Evolutionary conservation across 208 protist genomes (phyloP).

Genomic region (Jaenimonas drosophilae): DNA sequence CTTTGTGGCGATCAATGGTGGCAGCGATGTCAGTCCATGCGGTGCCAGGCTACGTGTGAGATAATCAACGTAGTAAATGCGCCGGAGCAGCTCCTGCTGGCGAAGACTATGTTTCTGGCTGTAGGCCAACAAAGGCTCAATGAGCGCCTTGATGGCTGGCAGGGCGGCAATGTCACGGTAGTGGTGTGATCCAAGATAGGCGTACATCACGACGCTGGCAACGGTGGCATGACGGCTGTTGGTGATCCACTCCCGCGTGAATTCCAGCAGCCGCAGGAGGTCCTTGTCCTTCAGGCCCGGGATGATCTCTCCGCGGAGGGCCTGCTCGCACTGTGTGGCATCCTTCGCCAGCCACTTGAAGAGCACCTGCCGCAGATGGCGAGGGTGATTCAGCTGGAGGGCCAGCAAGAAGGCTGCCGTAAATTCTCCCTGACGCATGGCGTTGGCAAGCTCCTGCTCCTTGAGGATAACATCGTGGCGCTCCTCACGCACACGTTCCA

Average conservation of each 20-base stretch:
- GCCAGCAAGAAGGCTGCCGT: slow-evolving; percentile 70
- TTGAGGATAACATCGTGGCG: slow-evolving; percentile 57
- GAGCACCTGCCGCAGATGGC: slow-evolving; percentile 79
- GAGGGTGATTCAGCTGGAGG: slow-evolving; percentile 78
- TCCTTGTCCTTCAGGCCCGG: slow-evolving; percentile 42
- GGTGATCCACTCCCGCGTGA: slow-evolving; percentile 87
- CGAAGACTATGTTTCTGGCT: slow-evolving; percentile 75
- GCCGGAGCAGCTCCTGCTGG: slow-evolving; percentile 62
- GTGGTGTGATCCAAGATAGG: slow-evolving; percentile 52
- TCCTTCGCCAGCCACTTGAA: slow-evolving; percentile 58
- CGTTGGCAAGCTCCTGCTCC: slow-evolving; percentile 83
- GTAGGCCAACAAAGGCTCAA: slow-evolving; percentile 85
- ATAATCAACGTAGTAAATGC: slow-evolving; percentile 89
- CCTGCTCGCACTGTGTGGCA: slow-evolving; percentile 38
- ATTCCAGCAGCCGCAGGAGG: slow-evolving; percentile 73
- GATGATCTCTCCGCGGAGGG: slow-evolving; percentile 45
- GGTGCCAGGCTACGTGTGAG: slow-evolving; percentile 49
- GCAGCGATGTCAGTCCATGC: slow-evolving; percentile 45
- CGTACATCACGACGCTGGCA: slow-evolving; percentile 58
- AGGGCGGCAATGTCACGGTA: slow-evolving; percentile 46
- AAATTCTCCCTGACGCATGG: slow-evolving; percentile 67
- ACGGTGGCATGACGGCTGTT: slow-evolving; percentile 80
- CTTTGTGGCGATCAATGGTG: slow-evolving; percentile 30
- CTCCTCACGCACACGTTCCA: slow-evolving; percentile 40
- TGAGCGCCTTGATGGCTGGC: slow-evolving; percentile 38